Evolutionary conservation across 768 basidiomycete genomes (phyloP).

Genomic region (Xerocomus spinulosus): DNA sequence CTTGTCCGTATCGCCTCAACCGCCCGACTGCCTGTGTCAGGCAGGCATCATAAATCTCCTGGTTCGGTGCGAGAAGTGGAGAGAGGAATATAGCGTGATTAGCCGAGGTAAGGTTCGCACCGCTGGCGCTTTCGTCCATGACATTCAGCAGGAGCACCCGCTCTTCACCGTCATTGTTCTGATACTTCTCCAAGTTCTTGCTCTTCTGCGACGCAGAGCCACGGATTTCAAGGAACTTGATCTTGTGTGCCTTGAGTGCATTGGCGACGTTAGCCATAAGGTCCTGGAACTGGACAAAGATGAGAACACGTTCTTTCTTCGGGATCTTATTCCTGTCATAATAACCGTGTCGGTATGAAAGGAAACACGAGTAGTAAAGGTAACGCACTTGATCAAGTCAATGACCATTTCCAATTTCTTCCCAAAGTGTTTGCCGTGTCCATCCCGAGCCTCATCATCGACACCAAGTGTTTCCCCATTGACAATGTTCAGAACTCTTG

Average conservation of each 20-base stretch:
- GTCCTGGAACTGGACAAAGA: constrained; percentile 96
- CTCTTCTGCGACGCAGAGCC: constrained; percentile 74
- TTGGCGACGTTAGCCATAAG: constrained; percentile 88
- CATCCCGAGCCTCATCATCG: constrained; percentile 72
- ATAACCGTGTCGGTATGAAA: not conserved
- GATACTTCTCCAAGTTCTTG: constrained; percentile 82
- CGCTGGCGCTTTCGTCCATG: constrained; percentile 93
- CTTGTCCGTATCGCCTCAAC: constrained; percentile 78
- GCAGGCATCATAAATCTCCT: constrained; percentile 81
- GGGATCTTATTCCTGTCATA: constrained; percentile 58
- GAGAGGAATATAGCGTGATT: constrained; percentile 96
- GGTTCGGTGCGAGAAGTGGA: constrained; percentile 75
- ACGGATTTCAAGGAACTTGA: constrained; percentile 76
- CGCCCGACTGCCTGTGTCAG: constrained; percentile 84
- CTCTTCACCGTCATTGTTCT: constrained; percentile 69
- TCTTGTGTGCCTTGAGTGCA: constrained; percentile 65
- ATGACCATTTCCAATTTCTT: constrained; percentile 78
- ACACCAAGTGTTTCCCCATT: constrained; percentile 72
- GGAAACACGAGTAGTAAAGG: not conserved
- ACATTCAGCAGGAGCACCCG: constrained; percentile 85
- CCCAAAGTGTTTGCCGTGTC: constrained; percentile 72
- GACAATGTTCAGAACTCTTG: constrained; percentile 78
- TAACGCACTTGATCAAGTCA: constrained; percentile 63
- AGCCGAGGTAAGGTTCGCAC: constrained; percentile 87
- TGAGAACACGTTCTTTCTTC: constrained; percentile 74